Conservation (phyloP, 2,329 filamentous ascomycete genomes). For the Claviceps sp. region DNA sequence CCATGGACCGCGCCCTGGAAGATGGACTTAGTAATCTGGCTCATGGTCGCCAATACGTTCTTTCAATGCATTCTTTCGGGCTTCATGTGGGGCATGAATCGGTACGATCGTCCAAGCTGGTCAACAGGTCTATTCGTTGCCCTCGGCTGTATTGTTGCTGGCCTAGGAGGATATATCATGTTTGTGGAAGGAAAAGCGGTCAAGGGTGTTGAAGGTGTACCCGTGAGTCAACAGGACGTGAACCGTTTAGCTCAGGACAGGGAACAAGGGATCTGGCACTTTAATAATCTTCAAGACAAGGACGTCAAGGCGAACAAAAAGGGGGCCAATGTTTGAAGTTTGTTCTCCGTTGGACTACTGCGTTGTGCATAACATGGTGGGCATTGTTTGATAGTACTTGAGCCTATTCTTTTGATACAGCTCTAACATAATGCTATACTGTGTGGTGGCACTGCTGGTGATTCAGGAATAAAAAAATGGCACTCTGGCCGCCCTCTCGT, state of each 20-base stretch:
- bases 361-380: neutral
- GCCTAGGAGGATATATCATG: slow-evolving; percentile 53
- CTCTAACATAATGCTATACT: too few relatives aligned
- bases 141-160: slow-evolving; percentile 57
- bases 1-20: slow-evolving; percentile 58
- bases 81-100: slow-evolving; percentile 74
- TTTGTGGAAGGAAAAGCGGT: slow-evolving; percentile 59
- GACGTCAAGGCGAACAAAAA: slow-evolving; percentile 11
- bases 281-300: slow-evolving; percentile 28
- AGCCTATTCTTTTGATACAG: too few relatives aligned
- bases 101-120: slow-evolving; percentile 64
- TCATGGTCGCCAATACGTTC: slow-evolving; percentile 66
- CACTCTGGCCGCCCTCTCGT: too few relatives aligned
- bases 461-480: too few relatives aligned
- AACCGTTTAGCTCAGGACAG: slow-evolving; percentile 36
- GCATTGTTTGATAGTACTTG: neutral
- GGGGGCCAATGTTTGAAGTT: neutral
- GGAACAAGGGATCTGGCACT: slow-evolving; percentile 43
- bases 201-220: slow-evolving; percentile 59
- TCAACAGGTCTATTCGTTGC: slow-evolving; percentile 67
- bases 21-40: slow-evolving; percentile 66
- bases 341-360: neutral
- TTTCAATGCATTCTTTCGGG: slow-evolving; percentile 60
- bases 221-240: slow-evolving; percentile 42
- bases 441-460: too few relatives aligned